Percentiles rank a stretch among this genome's conserved stretches.
Conservation (phyloP, 2,329 filamentous ascomycete species). For the Didymella glomerata region DNA sequence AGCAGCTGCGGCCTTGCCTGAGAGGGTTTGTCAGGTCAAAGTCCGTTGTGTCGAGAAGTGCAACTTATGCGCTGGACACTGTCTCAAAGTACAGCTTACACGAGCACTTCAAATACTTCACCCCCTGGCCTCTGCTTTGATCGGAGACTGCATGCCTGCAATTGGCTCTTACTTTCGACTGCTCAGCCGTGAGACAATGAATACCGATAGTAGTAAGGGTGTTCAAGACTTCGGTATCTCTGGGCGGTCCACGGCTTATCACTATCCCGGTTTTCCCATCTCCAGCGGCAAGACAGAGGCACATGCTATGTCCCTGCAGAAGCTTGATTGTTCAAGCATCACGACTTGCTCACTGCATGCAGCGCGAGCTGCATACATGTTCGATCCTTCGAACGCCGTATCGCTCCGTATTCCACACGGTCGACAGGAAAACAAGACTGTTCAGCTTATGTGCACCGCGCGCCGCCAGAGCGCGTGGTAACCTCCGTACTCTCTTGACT, state of each 20-base stretch:
- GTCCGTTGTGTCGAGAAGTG: neutral
- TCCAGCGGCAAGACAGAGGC: neutral
- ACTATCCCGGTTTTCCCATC: neutral
- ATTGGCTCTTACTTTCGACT: neutral
- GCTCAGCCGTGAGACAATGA: neutral
- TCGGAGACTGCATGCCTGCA: neutral
- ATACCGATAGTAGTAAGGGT: neutral
- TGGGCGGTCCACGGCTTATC: neutral
- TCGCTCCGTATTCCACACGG: neutral
- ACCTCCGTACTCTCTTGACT: neutral
- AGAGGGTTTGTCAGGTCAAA: neutral
- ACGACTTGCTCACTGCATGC: neutral
- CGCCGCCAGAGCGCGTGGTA: neutral
- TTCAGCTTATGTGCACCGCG: neutral
- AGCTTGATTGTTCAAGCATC: constrained; percentile 9
- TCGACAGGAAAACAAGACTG: neutral
- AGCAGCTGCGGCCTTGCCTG: neutral
- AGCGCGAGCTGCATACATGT: neutral
- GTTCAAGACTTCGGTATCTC: neutral
- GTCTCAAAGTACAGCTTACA: neutral
- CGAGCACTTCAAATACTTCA: too few relatives aligned
- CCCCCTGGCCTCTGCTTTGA: neutral
- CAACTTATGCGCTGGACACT: neutral
- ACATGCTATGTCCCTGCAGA: constrained; percentile 8
- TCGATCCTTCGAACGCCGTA: neutral